Evolutionary conservation across 257 asterid species (phyloP), one percentile per base, ranked within the genome.

Genomic region (Euphrasia confusa): DNA sequence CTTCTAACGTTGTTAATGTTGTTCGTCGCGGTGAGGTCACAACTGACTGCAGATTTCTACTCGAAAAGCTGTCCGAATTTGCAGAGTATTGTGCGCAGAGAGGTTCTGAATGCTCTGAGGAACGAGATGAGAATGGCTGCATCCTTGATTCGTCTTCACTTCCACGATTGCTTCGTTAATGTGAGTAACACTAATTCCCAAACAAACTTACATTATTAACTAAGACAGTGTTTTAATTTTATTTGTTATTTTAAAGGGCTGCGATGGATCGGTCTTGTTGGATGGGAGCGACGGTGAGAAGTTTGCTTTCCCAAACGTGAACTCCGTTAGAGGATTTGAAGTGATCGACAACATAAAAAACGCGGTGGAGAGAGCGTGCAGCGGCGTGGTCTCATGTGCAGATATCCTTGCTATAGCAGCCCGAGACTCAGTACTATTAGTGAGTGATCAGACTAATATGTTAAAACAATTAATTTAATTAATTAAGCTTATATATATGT

Each of bases 81-180:
- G 60, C 56, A 66, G 1, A 64, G n/a, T 60, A 62, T 84, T 12
- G 85, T 81, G 0, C 80, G 95, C 12, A 72, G 7, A 67, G 94
- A 79, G 74, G 85, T 87, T 24, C 68, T 2, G 33, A 84, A 71
- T 7, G 95, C 95, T 8, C 55, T 89, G 58, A 83, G 35, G 86
- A 71, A 40, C 59, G 97, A 90, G 75, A 83, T 74, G 74, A 79
- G 95, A 71, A 90, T 87, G 87, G 97, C 95, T 1, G 97, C 94
- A 40, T 86, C 95, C 61, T 58, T 86, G 77, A 81, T 86, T 60
- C 78, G 95, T 28, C 95, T 89, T 54, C 95, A 85, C 58, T 88
- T 85, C 68, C 95, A 83, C 18, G 96, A 86, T 61, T 89, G 93
- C 72, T 89, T 89, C 26, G 97, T 89, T 8, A 84, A 81, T 68